A percentile compares a stretch with the other conserved stretches of the same genome.
Conservation (phyloP, 805 yeast species). For the Schwanniomyces vanrijiae region DNA sequence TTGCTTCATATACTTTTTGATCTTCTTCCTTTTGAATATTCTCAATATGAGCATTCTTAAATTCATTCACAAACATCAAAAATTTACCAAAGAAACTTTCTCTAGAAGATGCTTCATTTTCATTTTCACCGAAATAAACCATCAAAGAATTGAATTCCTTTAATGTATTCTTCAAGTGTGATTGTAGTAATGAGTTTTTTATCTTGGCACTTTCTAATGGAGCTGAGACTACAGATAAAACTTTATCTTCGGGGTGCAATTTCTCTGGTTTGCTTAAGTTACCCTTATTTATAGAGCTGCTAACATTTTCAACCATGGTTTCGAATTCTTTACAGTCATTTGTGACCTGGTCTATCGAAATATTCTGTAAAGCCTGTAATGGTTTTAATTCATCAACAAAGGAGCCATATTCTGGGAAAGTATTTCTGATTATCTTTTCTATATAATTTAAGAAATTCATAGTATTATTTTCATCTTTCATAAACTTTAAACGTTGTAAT, state of each 20-base stretch:
- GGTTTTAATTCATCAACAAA: constrained; percentile 74
- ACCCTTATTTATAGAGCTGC: constrained; percentile 75
- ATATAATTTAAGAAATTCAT: constrained; percentile 91
- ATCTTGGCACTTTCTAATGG: constrained; percentile 74
- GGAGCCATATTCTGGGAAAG: constrained; percentile 73
- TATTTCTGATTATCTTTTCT: constrained; percentile 80
- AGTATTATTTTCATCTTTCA: constrained; percentile 85
- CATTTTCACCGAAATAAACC: constrained; percentile 90
- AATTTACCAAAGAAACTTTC: constrained; percentile 76
- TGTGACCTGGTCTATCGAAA: constrained; percentile 79
- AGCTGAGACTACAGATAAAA: constrained; percentile 59
- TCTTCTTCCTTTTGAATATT: constrained; percentile 83
- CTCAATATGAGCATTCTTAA: constrained; percentile 75
- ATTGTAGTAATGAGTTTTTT: constrained; percentile 63
- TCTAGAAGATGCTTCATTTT: constrained; percentile 63
- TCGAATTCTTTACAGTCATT: constrained; percentile 68
- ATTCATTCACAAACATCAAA: constrained; percentile 75
- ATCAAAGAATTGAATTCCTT: constrained; percentile 69
- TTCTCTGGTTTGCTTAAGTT: constrained; percentile 74
- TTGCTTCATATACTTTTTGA: constrained; percentile 43
- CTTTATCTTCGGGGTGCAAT: constrained; percentile 83
- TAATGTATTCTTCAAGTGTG: constrained; percentile 61
- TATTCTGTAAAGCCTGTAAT: constrained; percentile 60
- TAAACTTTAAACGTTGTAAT: constrained; percentile 83
- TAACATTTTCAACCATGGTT: constrained; percentile 64